Base-by-base conservation (phyloP, 1,284 basidiomycete genomes). In the Irpex rosettiformis region DNA sequence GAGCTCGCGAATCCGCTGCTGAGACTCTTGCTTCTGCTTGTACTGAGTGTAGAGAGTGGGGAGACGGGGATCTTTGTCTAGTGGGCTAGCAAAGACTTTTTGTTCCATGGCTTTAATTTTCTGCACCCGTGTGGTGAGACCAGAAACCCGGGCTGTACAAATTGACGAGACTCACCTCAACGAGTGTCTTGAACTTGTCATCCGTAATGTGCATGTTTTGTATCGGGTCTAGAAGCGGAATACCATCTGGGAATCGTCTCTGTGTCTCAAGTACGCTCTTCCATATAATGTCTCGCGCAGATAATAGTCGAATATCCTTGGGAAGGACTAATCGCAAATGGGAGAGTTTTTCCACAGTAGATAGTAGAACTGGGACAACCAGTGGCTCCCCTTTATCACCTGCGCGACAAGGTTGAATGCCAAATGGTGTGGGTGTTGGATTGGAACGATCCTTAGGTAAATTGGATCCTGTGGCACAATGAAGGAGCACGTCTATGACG, bases 131-230 rank as follows among this genome's bases (percentile, higher is more conserved):
- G 21, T 16, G 22, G 5, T 13, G 28, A 47, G 10, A 6, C 28
- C 27, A n/a, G 4, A 49, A 18, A 3, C 21, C 27, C 27, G 60
- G 33, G 49, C 22, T 51, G 45, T 27, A 1, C 45, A 42, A 10
- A 18, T 54, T 52, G 21, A 54, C 21, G 30, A 11, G 49, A 57
- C 73, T 55, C 56, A 93, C 93, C 75, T 91, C 84, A 57, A 96
- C 81, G 3, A 99, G 81, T 58, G 88, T 87, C 68, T 86, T 86
- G 77, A 99, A 99, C 62, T 90, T 91, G 42, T 94, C 91, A 69
- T 99, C 97, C 62, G 91, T 92, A 71, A 99, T 98, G 27, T 89
- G 90, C 95, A 99, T 96, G 72, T 98, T 95, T 67, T 93, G 83
- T 56, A 98, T 80, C 0, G 97, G 97, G 71, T 99, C 97, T 5